Conservation (phyloP, 2,329 filamentous ascomycete genomes). For the Pseudomassariella vexata region DNA sequence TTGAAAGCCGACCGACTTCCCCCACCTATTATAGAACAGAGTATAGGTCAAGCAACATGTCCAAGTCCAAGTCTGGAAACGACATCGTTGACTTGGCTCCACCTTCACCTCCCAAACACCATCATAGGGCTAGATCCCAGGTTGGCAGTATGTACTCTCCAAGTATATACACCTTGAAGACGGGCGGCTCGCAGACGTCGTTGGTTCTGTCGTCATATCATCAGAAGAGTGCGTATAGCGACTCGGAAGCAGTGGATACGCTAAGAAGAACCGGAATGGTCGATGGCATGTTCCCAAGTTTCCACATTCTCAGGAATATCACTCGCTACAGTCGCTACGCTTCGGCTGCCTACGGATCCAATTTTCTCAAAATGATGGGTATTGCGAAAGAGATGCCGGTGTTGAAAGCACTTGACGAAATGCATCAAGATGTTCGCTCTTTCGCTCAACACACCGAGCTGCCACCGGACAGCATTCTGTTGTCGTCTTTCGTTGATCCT, state of each 20-base stretch:
- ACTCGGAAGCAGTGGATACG: conserved; percentile 40
- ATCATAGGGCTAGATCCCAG: conserved; percentile 25
- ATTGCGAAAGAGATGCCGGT: conserved; percentile 47
- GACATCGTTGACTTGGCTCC: conserved; percentile 7
- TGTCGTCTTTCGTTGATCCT: conserved; percentile 66
- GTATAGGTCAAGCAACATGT: conserved; percentile 5
- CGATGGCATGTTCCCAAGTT: conserved; percentile 52
- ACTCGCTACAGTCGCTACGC: conserved; percentile 62
- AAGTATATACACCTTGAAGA: conserved; percentile 56
- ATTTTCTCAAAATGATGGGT: conserved; percentile 57
- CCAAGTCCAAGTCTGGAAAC: conserved; percentile 11
- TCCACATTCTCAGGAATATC: conserved; percentile 56
- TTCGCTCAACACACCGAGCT: conserved; percentile 60
- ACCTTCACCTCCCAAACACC: conserved; percentile 16
- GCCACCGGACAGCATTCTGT: conserved; percentile 51
- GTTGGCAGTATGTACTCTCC: conserved; percentile 29
- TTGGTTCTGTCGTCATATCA: conserved; percentile 44
- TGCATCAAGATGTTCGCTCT: conserved; percentile 55
- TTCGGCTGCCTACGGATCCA: conserved; percentile 60
- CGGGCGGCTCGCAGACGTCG: conserved; percentile 50
- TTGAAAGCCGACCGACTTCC: conserved; percentile 35
- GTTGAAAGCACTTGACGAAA: conserved; percentile 36
- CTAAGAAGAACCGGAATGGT: conserved; percentile 48
- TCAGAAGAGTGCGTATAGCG: conserved; percentile 41
- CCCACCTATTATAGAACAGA: conserved; percentile 24